phyloP scores from a whole-genome alignment of 371 early-diverging fungal species.

The Mortierella sp. region DNA sequence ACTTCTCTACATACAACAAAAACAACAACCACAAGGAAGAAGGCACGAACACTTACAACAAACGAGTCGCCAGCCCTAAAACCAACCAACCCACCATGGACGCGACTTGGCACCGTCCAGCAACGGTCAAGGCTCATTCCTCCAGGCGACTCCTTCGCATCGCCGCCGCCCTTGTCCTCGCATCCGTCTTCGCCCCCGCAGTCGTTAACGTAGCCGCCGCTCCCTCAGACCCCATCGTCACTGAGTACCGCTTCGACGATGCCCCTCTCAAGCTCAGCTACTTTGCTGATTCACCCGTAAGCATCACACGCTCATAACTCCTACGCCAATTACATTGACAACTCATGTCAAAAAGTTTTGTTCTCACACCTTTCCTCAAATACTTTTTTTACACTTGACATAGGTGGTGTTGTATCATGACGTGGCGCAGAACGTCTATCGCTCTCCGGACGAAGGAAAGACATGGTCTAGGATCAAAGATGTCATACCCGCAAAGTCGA shows the following conservation, averaged over 20 bases:
- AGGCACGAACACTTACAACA: constrained; percentile 72
- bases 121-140: constrained; percentile 15
- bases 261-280: constrained; percentile 72
- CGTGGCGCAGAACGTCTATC: constrained; percentile 63
- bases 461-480: constrained; percentile 67
- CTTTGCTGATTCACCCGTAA: constrained; percentile 79
- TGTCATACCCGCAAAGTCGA: constrained; percentile 58
- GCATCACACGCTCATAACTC: neutral
- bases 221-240: constrained; percentile 30
- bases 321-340: neutral
- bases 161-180: constrained; percentile 22
- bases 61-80: constrained; percentile 78
- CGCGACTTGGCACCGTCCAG: constrained; percentile 37
- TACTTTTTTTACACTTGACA: neutral
- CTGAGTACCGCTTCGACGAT: constrained; percentile 62
- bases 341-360: neutral
- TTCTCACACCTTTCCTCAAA: neutral
- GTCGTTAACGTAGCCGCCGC: constrained; percentile 20
- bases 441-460: constrained; percentile 79
- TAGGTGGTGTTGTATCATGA: constrained; percentile 77
- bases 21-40: neutral
- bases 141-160: constrained; percentile 10
- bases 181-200: constrained; percentile 13
- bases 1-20: neutral
- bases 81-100: constrained; percentile 67